Base-by-base conservation (phyloP, 2,329 filamentous ascomycete genomes). In the Clonostachys solani region DNA sequence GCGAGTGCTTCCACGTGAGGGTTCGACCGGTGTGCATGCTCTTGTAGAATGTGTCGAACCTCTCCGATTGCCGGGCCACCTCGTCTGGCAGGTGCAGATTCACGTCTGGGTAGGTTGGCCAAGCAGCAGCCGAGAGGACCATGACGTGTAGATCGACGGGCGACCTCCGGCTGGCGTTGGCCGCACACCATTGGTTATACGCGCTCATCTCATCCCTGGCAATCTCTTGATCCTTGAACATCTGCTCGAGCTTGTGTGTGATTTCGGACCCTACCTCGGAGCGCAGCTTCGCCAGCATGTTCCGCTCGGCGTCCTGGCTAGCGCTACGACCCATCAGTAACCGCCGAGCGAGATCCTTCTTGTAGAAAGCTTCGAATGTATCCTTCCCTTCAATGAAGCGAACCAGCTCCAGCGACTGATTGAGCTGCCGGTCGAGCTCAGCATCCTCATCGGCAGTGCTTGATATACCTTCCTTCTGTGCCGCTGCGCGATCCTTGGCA, bases 331-430 rank as follows among this genome's bases (percentile, higher is more conserved):
- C 87, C 89, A 97, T 92, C 47, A 99, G 77, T 40, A 99, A 71
- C 42, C 94, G 81, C 15, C 92, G 81, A 1, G 95, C 92, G 44
- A 99, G 78, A 60, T 97, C 94, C 60, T 94, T 95, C 74, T 99
- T 99, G 78, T 99, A 99, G 63, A 99, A 99, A 2, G 94, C 92
- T 64, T 99, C 94, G 53, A 99, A 99, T 0, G 96, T 89, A 47
- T 95, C 92, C 65, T 99, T 99, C 54, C 94, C 94, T 61, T 97
- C 86, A 34, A 99, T 89, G 64, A 97, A 97, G 6, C 95, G 83
- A 77, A 99, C 99, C 5, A 99, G 75, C 64, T 97, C 92, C 4
- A 99, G 74, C 0, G 89, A 92, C 60, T 95, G 88, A 57, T 99
- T 92, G 12, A 99, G 77, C 62, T 97, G 94, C 36, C 87, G 83